Conservation (phyloP, 495 filamentous ascomycete genomes). For the Astrothelium subdiscretum region DNA sequence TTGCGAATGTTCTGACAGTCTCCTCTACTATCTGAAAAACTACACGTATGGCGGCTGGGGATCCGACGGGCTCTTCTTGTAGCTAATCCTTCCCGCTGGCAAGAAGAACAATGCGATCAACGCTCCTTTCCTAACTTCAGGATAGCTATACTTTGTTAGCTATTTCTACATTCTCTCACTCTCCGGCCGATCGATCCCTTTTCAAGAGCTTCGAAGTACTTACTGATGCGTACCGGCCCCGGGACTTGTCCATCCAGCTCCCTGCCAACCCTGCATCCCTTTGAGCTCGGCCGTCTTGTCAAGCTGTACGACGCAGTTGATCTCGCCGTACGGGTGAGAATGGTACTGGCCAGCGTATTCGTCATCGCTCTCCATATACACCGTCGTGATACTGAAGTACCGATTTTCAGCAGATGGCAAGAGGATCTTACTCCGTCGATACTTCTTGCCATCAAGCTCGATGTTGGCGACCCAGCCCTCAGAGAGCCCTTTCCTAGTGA, state of each 20-base stretch:
- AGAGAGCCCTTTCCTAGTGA: constrained; percentile 28
- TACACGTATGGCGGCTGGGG: constrained; percentile 21
- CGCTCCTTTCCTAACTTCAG: constrained; percentile 29
- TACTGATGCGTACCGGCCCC: constrained; percentile 35
- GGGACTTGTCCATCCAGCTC: constrained; percentile 34
- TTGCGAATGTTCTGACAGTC: no score
- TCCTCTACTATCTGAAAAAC: neutral
- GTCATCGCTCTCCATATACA: constrained; percentile 36
- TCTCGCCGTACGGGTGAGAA: constrained; percentile 37
- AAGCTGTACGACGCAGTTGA: constrained; percentile 38
- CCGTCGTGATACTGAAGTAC: constrained; percentile 38
- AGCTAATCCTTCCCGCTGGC: constrained; percentile 33
- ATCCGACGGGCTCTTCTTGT: constrained; percentile 28
- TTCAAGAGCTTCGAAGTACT: neutral
- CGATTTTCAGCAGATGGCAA: constrained; percentile 28
- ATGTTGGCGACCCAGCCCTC: constrained; percentile 38
- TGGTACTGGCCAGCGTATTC: constrained; percentile 36
- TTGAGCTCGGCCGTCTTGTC: constrained; percentile 31
- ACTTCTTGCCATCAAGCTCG: constrained; percentile 31
- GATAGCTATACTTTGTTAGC: constrained; percentile 16
- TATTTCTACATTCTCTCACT: neutral
- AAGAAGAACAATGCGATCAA: constrained; percentile 35
- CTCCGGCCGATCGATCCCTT: neutral
- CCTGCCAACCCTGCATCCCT: constrained; percentile 36
- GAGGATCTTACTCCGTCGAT: constrained; percentile 33